Percentiles rank a stretch among this genome's conserved stretches.
These are phyloP conservation scores for Spinellus fusiger DNA, from an alignment of 192 early-diverging fungal species.

Conservation along the genomic window DNA sequence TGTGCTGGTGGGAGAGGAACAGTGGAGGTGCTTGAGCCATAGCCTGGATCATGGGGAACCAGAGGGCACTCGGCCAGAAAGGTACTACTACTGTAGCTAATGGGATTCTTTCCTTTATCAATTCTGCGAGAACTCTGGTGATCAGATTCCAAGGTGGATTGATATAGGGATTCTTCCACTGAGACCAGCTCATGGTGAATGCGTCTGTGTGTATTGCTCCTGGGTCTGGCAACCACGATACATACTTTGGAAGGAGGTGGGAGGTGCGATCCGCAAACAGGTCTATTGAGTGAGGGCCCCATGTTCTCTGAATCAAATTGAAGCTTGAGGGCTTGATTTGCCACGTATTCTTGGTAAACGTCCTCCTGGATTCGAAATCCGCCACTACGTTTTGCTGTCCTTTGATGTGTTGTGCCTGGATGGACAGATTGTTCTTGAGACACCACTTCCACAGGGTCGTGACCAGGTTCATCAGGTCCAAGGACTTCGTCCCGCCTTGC, in stretches of 20 bases:
- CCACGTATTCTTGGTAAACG: conserved; percentile 12
- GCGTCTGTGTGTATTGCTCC: not conserved
- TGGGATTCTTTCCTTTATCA: not conserved
- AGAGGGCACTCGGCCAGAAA: not conserved
- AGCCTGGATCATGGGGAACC: not conserved
- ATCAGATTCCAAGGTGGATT: conserved; percentile 12
- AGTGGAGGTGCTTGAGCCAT: not conserved
- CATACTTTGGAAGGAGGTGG: conserved; percentile 9
- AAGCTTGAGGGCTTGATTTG: not conserved
- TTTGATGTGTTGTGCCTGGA: not conserved
- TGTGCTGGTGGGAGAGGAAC: not conserved
- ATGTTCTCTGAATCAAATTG: not conserved
- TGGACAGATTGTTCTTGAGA: not conserved
- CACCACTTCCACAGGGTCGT: conserved; percentile 4
- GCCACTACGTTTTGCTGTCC: not conserved
- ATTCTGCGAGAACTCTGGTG: not conserved
- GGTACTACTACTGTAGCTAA: not conserved
- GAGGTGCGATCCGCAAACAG: conserved; percentile 11
- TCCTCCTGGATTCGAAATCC: not conserved
- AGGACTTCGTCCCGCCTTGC: conserved; percentile 15
- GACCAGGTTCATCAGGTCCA: conserved; percentile 16
- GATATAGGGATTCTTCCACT: not conserved
- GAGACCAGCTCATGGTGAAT: not conserved
- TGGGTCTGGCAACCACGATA: conserved; percentile 12
- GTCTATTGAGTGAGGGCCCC: not conserved